Evolutionary conservation across 2,329 filamentous ascomycete species (phyloP).

Genomic region (Dactylellina parvicollis): DNA sequence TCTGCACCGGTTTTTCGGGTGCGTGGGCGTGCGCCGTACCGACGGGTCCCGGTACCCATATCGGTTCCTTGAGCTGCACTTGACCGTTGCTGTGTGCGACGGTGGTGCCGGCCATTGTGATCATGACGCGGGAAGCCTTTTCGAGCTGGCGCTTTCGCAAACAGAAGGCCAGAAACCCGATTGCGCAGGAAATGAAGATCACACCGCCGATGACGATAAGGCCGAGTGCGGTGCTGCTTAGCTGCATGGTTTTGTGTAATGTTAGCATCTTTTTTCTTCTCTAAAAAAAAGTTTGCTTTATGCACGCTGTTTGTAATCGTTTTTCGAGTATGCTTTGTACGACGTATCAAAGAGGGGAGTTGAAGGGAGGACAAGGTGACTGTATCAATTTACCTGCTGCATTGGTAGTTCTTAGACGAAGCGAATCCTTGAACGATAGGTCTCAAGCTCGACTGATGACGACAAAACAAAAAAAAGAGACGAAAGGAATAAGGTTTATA

Average conservation of each 20-base stretch:
- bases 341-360: background rate
- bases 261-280: background rate
- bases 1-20: too few relatives aligned
- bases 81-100: conserved; percentile 25
- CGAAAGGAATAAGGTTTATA: background rate
- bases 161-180: conserved; percentile 17
- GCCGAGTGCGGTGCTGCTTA: conserved; percentile 23
- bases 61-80: conserved; percentile 6
- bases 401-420: background rate
- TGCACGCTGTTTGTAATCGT: too few relatives aligned
- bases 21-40: conserved; percentile 1
- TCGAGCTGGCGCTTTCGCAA: conserved; percentile 11
- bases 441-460: background rate
- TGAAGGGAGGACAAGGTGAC: background rate
- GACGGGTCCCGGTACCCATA: conserved; percentile 15
- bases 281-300: background rate
- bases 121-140: conserved; percentile 23
- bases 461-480: background rate
- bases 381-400: conserved; percentile 13
- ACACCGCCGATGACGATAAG: conserved; percentile 33
- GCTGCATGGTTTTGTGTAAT: conserved; percentile 8
- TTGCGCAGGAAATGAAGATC: conserved; percentile 5
- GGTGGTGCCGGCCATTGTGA: conserved; percentile 43
- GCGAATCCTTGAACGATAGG: background rate
- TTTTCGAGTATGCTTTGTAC: background rate